A percentile compares a stretch with the other conserved stretches of the same genome.
phyloP scores from a whole-genome alignment of 305 asterid genomes.

The Fraxinus albicans region DNA sequence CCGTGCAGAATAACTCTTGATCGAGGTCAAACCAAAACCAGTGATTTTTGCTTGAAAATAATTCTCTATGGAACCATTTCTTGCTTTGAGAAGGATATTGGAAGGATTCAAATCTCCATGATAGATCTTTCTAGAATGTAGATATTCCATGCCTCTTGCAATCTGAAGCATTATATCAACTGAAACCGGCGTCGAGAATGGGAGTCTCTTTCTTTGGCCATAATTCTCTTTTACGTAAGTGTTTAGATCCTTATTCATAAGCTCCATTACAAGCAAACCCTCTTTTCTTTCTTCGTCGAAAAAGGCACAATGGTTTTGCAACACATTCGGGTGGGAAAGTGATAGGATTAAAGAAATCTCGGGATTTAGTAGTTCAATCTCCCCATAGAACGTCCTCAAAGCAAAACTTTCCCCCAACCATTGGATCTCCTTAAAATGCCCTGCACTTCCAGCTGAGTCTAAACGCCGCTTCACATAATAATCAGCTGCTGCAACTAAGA shows the following conservation, averaged over 20 bases:
- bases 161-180: conserved; percentile 83
- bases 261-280: conserved; percentile 85
- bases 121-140: conserved; percentile 61
- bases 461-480: conserved; percentile 60
- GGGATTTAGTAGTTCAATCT: conserved; percentile 39
- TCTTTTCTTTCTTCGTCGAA: conserved; percentile 75
- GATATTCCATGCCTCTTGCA: conserved; percentile 82
- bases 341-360: conserved; percentile 52
- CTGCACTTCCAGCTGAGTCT: conserved; percentile 43
- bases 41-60: conserved; percentile 57
- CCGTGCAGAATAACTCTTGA: conserved; percentile 38
- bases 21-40: conserved; percentile 52
- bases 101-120: conserved; percentile 66
- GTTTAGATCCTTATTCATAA: conserved; percentile 62
- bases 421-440: conserved; percentile 68
- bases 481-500: conserved; percentile 55
- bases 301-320: conserved; percentile 66
- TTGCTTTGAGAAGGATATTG: conserved; percentile 56
- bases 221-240: conserved; percentile 57
- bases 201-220: conserved; percentile 50
- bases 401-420: conserved; percentile 87
- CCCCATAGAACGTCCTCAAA: conserved; percentile 63
- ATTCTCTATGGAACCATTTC: conserved; percentile 45
- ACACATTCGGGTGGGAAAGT: conserved; percentile 70
- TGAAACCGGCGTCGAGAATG: conserved; percentile 57